Percentiles rank a stretch among this genome's conserved stretches.
phyloP scores from a whole-genome alignment of 176 grass and related monocot species.

The Canna indica region DNA sequence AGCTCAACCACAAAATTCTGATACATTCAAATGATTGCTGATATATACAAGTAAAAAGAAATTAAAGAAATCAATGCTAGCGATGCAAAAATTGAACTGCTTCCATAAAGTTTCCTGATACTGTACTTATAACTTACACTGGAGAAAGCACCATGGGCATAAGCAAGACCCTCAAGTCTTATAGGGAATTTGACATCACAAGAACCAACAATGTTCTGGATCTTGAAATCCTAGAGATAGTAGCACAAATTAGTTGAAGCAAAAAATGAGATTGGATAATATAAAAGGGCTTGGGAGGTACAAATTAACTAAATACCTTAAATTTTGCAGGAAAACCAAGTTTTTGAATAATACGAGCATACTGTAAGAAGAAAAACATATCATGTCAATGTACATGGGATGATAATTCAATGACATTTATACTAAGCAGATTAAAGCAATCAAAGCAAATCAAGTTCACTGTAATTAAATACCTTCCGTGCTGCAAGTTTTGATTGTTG shows the following conservation, averaged over 20 bases:
- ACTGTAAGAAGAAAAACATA: slow-evolving; percentile 38
- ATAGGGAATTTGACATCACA: slow-evolving; percentile 97
- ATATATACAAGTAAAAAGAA: too few species aligned
- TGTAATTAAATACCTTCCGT: slow-evolving; percentile 54
- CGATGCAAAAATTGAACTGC: too few species aligned
- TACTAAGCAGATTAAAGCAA: too few species aligned
- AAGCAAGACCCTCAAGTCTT: slow-evolving; percentile 86
- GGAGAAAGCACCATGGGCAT: slow-evolving; percentile 93
- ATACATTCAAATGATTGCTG: too few species aligned
- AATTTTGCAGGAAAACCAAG: slow-evolving; percentile 97
- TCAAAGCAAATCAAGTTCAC: background rate
- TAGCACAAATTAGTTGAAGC: slow-evolving; percentile 3
- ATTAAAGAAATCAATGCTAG: background rate
- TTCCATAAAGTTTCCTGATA: too few species aligned
- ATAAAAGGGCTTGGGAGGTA: too few species aligned
- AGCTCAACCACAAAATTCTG: too few species aligned
- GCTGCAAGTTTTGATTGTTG: slow-evolving; percentile 92
- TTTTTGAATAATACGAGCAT: slow-evolving; percentile 97
- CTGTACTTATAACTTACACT: slow-evolving; percentile 54
- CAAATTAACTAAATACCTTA: slow-evolving; percentile 50
- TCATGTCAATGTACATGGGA: too few species aligned
- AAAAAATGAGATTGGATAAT: background rate
- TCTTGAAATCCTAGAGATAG: slow-evolving; percentile 69
- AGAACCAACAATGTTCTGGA: slow-evolving; percentile 95
- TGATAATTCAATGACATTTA: too few species aligned